A percentile compares a stretch with the other conserved stretches of the same genome.
phyloP scores from a whole-genome alignment of 2,329 filamentous ascomycete species.

The Verticillium albo-atrum region DNA sequence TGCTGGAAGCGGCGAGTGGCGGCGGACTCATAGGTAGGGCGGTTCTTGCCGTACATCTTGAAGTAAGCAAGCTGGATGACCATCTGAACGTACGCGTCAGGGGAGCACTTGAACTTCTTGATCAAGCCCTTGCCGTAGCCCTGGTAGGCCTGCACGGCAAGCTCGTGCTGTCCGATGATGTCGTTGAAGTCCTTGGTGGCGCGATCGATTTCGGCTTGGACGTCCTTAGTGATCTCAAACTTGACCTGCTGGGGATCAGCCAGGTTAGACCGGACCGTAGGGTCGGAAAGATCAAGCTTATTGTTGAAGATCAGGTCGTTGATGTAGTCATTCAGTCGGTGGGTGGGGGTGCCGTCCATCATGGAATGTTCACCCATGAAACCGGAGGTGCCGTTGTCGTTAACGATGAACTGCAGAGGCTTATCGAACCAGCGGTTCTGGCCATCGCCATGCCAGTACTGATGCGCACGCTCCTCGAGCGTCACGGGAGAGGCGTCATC shows the following conservation, averaged over 20 bases:
- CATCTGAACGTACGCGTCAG: slow-evolving; percentile 98
- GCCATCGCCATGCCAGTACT: slow-evolving; percentile 98
- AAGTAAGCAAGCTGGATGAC: slow-evolving; percentile 96
- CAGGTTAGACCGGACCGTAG: slow-evolving; percentile 73
- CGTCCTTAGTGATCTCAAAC: slow-evolving; percentile 72
- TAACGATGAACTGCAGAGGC: slow-evolving; percentile 95
- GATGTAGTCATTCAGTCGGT: slow-evolving; percentile 92
- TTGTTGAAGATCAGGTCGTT: slow-evolving; percentile 91
- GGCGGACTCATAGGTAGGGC: slow-evolving; percentile 96
- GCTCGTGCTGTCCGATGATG: slow-evolving; percentile 82
- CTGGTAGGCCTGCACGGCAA: slow-evolving; percentile 92
- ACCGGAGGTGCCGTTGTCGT: slow-evolving; percentile 94
- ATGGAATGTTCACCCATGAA: slow-evolving; percentile 99
- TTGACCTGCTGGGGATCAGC: slow-evolving; percentile 73
- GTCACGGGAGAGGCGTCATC: slow-evolving; percentile 90
- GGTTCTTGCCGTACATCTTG: slow-evolving; percentile 98
- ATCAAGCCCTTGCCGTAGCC: slow-evolving; percentile 97
- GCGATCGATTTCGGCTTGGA: slow-evolving; percentile 72
- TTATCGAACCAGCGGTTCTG: slow-evolving; percentile 98
- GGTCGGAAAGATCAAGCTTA: slow-evolving; percentile 84
- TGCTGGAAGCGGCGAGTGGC: slow-evolving; percentile 93
- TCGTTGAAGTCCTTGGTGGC: slow-evolving; percentile 75
- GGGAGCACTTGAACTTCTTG: slow-evolving; percentile 99
- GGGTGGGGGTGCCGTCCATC: slow-evolving; percentile 99
- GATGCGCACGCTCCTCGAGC: slow-evolving; percentile 88